Base-by-base conservation (phyloP, 768 basidiomycete species). In the Amylocystis lapponica region DNA sequence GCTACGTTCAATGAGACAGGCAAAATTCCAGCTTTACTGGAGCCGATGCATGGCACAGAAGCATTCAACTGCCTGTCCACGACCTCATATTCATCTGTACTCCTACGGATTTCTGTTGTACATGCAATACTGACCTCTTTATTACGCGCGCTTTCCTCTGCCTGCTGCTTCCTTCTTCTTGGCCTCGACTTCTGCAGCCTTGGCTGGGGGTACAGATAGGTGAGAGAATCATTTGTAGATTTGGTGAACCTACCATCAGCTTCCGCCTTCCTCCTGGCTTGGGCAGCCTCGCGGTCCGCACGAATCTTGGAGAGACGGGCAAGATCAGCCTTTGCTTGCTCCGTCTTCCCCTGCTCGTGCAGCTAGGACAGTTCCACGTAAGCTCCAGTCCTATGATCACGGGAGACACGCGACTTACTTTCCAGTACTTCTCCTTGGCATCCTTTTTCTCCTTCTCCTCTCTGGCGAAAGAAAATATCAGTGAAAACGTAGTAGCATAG, bases 381-480 rank as follows among this genome's bases (percentile, higher is more conserved):
- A 25, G 19, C 5, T 29, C 5, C 9, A 25, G 33, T 13, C 3
- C 29, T 30, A 11, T 7, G 13, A 27, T 11, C 14, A 14, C 13
- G 20, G 11, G 6, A 27, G 11, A 10, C 26, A 22, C 43, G 7
- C 2, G 12, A 49, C 69, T 1, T 21, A 87, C 85, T 77, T 94
- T 90, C 82, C 83, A 83, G 62, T 95, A 95, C 20, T 76, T 70
- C 21, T 91, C 89, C 58, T 88, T 79, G 2, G 91, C 88, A 1
- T 92, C 91, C 55, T 86, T 75, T 69, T 92, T 93, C 65, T 94
- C 91, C 59, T 93, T 92, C 58, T 81, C 83, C 59, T 96, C 94
- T 51, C 93, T 93, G 48, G 2, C 16, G 5, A 16, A n/a, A n/a
- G n/a, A n/a, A n/a, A n/a, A n/a, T n/a, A n/a, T n/a, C n/a, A n/a